phyloP scores from a whole-genome alignment of 768 basidiomycete genomes.

The Lactarius sanguifluus region DNA sequence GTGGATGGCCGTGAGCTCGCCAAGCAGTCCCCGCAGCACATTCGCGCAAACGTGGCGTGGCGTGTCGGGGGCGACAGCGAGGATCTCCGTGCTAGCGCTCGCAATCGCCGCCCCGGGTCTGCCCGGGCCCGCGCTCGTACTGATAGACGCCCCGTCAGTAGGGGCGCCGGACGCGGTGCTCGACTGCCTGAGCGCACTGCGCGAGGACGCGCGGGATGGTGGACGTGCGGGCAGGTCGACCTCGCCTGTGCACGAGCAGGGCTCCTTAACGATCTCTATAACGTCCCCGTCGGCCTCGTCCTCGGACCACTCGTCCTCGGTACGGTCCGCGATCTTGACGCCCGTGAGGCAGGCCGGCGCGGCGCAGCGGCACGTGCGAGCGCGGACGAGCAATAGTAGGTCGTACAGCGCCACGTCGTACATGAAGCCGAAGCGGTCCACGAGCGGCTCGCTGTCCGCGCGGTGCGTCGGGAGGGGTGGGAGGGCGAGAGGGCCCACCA shows the following conservation, averaged over 20 bases:
- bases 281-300: constrained; percentile 54
- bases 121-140: no score
- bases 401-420: constrained; percentile 85
- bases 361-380: constrained; percentile 66
- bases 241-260: constrained; percentile 44
- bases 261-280: constrained; percentile 41
- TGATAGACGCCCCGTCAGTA: neutral
- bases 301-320: constrained; percentile 77
- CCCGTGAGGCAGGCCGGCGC: constrained; percentile 87
- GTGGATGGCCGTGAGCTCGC: constrained; percentile 77
- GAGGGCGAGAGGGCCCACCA: constrained; percentile 58
- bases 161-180: neutral
- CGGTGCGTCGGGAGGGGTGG: constrained; percentile 53
- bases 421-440: constrained; percentile 89
- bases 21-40: constrained; percentile 71
- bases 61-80: constrained; percentile 57
- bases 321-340: constrained; percentile 81
- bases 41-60: constrained; percentile 75
- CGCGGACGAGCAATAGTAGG: constrained; percentile 69
- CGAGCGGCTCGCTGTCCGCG: constrained; percentile 59
- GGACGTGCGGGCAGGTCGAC: constrained; percentile 13
- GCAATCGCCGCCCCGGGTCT: neutral
- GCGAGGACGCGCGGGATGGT: constrained; percentile 18
- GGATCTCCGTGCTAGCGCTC: constrained; percentile 50
- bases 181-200: neutral